Evolutionary conservation across 2,329 filamentous ascomycete species (phyloP), one percentile per base, ranked within the genome.

Genomic region (Myriosclerotinia duriaeana): DNA sequence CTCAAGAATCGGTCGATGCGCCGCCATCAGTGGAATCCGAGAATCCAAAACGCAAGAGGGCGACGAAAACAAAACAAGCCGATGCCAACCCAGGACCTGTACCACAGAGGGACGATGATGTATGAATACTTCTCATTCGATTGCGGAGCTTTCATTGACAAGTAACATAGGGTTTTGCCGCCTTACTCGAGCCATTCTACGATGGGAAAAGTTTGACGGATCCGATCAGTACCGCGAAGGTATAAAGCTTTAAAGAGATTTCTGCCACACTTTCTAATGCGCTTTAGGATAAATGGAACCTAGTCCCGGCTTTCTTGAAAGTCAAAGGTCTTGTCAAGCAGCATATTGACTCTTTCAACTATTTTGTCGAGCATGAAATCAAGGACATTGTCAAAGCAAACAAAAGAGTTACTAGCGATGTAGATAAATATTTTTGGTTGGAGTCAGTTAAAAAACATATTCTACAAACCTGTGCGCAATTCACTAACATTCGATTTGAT

Each of bases 321-420:
- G 93, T 97, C 74, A 99, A 99, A 79, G 86, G 93, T 66, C 83
- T 97, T 66, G 93, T 97, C 64, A 97, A 97, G 79, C 94, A 98
- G 82, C 85, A 83, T 71, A 84, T 75, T 55, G 96, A 99, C 81
- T 98, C 95, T 34, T 99, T 96, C 84, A 97, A 99, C 80, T 97
- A 95, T 80, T 98, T 99, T 74, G 90, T 97, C 72, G 92, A 99
- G 73, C 90, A 96, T 66, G 93, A 98, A 77, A 88, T 99, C 78
- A 97, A 97, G 80, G 93, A 97, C 74, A 99, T 99, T 73, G 90
- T 99, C 71, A 89, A 92, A 76, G 91, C 94, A 62, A 98, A 97
- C 77, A 88, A 90, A 59, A 89, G 88, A 52, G 91, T 99, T 70
- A 87, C 90, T 72, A 97, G 93, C 78, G 94, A 98, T 81, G 91